Evolutionary conservation across 192 early-diverging fungal species (phyloP).

Genomic region (Gorgonomyces haynaldii): DNA sequence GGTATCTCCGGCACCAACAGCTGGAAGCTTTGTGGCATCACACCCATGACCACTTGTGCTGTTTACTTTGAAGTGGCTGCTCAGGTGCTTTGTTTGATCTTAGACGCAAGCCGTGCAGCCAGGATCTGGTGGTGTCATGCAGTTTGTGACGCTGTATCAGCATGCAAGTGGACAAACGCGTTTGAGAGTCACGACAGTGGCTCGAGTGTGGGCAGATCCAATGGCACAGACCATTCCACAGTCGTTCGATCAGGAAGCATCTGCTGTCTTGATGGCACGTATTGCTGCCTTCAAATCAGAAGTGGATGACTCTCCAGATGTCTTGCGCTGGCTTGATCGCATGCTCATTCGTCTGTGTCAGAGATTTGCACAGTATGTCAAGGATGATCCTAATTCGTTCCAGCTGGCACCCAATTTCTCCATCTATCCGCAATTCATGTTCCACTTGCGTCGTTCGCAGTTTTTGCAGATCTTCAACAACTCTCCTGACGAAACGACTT

Average conservation of each 20-base stretch:
- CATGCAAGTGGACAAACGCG: constrained; percentile 83
- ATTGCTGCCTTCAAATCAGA: constrained; percentile 96
- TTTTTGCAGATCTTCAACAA: constrained; percentile 99
- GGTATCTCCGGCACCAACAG: constrained; percentile 91
- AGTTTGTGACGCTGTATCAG: constrained; percentile 94
- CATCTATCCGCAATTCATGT: constrained; percentile 99
- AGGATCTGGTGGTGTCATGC: constrained; percentile 77
- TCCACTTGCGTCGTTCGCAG: constrained; percentile 90
- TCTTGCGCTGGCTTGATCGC: constrained; percentile 92
- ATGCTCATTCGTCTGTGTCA: constrained; percentile 94
- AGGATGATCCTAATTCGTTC: constrained; percentile 90
- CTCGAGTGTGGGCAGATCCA: constrained; percentile 75
- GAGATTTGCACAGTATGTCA: constrained; percentile 89
- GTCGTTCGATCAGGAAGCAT: constrained; percentile 96
- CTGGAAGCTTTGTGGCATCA: constrained; percentile 89
- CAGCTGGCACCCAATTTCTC: constrained; percentile 85
- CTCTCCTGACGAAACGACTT: constrained; percentile 95
- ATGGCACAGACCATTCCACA: constrained; percentile 72
- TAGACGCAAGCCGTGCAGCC: constrained; percentile 69
- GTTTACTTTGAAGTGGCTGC: constrained; percentile 96
- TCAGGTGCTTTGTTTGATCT: constrained; percentile 36
- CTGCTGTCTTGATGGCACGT: constrained; percentile 93
- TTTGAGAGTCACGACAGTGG: constrained; percentile 88
- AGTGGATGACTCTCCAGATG: constrained; percentile 93
- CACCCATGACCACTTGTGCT: constrained; percentile 70